Base-by-base conservation (phyloP, 495 filamentous ascomycete genomes). In the Hypoxylon rickii region DNA sequence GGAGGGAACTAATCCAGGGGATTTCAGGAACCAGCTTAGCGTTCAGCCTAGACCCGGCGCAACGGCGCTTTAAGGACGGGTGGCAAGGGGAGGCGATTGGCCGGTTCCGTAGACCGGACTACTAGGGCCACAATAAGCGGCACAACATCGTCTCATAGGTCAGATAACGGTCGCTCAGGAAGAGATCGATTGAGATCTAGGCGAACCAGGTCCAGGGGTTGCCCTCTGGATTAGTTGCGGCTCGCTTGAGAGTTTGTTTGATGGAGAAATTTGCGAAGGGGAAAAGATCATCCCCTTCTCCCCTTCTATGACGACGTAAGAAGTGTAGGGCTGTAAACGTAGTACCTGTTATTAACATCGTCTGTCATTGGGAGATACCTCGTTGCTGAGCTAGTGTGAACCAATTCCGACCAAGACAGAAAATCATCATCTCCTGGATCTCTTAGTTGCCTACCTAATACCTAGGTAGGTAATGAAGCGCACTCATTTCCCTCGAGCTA, bases 21-120 rank as follows among this genome's bases (percentile, higher is more conserved):
- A 63, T 13, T 33, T 29, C 39, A 63, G 59, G 59, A 63, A 63
- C 59, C 53, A 37, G 59, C 47, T 57, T 53, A 58, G 59, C 26
- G 44, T 21, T 53, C 38, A 54, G 53, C 39, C 53, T 32, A 54
- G 53, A 45, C 48, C 44, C 19, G 33, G 40, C 10, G 40, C 34
- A 39, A 34, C 18, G 19, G 31, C 18, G 21, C 22, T 18, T 19
- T 16, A 31, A 19, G 46, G 6, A 41, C 8, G 42, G 32, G 6
- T 42, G 45, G 34, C 38, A 38, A 24, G 47, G 48, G 13, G 7
- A 18, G 12, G 16, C 20, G 26, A 58, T 58, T 58, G 53, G 59
- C 13, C 48, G 32, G 42, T 20, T 40, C 11, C 7, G 13, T 29
- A 12, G 24, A 26, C 36, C 33, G 45, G 16, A 41, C 37, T 39